Base-by-base conservation (phyloP, 768 basidiomycete genomes). In the Termitomyces sp. region DNA sequence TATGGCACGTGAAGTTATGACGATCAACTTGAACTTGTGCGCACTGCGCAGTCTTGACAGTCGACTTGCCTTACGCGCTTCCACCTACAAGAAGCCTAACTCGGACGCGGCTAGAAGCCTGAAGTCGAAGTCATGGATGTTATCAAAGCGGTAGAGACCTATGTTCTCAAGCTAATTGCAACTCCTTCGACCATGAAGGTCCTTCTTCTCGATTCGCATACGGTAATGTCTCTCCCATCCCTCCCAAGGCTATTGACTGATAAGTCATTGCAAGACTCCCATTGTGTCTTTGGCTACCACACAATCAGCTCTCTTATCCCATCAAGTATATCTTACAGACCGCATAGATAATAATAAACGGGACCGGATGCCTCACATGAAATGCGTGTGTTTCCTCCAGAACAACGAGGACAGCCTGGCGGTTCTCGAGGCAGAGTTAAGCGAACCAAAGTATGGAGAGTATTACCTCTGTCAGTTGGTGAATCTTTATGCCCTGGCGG, bases 391-490 rank as follows among this genome's bases (percentile, higher is more conserved):
- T 73, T 95, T 99, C 71, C 80, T 99, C 9, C 87, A 94, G 55
- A 88, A 87, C 42, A 90, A 82, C 59, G 88, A 92, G 52, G 86
- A 89, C 35, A 95, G 92, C 70, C 78, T 99, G 39, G 87, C 87
- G 58, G 90, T 90, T 28, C 81, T 98, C 58, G 90, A 90, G 66
- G 79, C 83, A 58, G 97, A 99, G 71, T 80, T 99, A 38, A 82
- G 81, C 40, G 90, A 94, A 69, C 96, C 96, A 11, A 91, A 91
- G 75, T 99, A 98, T 69, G 95, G 95, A 73, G 94, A 95, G 78
- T 99, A 99, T 77, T 98, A 96, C 82, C 79, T 99, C 72, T 99
- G 96, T 98, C 85, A 90, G 96, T 94, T 80, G 83, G 89, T 91
- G 86, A 83, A 79, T 83, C 77, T 75, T 69, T 68, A 69, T 67